phyloP scores from a whole-genome alignment of 192 early-diverging fungal species.

The Rhizoclosmatium globosum region DNA sequence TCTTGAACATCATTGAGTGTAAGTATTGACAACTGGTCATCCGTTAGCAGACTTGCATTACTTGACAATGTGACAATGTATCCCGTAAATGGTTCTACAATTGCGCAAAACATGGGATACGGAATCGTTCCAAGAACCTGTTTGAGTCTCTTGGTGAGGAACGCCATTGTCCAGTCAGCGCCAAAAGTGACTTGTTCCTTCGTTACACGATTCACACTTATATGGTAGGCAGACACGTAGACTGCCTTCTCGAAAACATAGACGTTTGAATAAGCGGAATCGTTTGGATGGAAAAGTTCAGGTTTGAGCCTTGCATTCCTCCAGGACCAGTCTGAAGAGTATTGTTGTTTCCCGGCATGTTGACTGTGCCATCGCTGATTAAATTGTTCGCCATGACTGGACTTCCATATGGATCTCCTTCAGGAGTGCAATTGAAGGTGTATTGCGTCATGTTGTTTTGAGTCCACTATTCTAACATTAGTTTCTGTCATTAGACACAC shows the following conservation, averaged over 20 bases:
- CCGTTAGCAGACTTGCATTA: background rate
- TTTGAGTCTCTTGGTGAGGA: background rate
- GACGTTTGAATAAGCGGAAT: background rate
- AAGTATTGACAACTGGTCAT: background rate
- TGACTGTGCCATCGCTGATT: background rate
- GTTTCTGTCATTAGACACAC: too few relatives aligned
- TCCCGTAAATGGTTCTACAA: background rate
- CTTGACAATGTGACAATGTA: background rate
- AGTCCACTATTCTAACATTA: background rate
- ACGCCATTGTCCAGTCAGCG: background rate
- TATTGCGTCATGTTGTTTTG: slow-evolving; percentile 1
- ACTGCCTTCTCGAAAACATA: background rate
- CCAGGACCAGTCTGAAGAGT: background rate
- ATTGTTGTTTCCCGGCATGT: background rate
- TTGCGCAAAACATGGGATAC: background rate
- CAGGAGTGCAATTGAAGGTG: background rate
- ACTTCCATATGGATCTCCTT: background rate
- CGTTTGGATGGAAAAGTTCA: background rate
- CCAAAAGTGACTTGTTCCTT: background rate
- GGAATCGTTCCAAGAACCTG: background rate
- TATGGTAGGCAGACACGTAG: background rate
- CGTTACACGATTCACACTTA: background rate
- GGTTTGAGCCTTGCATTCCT: background rate
- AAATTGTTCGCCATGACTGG: background rate
- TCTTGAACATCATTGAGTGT: slow-evolving; percentile 1